Conservation (phyloP, 768 basidiomycete genomes). For the Auricularia sp. region DNA sequence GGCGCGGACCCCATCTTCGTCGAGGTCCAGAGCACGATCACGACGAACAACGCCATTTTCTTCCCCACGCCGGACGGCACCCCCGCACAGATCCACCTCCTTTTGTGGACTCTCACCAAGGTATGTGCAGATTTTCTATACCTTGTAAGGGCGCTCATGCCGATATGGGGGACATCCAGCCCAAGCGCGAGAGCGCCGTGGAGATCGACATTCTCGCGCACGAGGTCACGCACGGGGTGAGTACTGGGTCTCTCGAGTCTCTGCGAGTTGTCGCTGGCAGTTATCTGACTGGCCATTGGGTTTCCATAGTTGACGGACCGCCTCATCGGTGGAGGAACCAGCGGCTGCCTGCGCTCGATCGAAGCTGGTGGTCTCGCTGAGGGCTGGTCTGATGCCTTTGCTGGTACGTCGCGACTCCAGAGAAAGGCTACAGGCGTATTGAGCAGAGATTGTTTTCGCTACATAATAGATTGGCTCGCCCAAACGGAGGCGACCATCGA, state of each 20-base stretch:
- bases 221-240: constrained; percentile 35
- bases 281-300: neutral
- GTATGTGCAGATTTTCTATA: neutral
- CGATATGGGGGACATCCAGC: constrained; percentile 17
- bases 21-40: constrained; percentile 13
- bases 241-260: neutral
- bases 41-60: neutral
- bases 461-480: constrained; percentile 18
- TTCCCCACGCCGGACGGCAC: neutral
- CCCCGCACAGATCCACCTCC: neutral
- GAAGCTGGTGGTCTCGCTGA: constrained; percentile 63
- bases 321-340: constrained; percentile 46
- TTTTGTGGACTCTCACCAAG: neutral
- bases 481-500: constrained; percentile 27
- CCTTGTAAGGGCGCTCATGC: constrained; percentile 10
- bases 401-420: neutral
- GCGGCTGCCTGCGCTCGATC: constrained; percentile 49
- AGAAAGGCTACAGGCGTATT: too few species aligned
- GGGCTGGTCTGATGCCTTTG: constrained; percentile 32
- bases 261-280: neutral
- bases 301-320: constrained; percentile 21
- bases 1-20: constrained; percentile 25
- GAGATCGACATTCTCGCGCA: constrained; percentile 49
- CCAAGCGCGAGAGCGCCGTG: constrained; percentile 49
- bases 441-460: neutral